Evolutionary conservation across 2,329 filamentous ascomycete species (phyloP).

Genomic region (Aspergillus japonicus): DNA sequence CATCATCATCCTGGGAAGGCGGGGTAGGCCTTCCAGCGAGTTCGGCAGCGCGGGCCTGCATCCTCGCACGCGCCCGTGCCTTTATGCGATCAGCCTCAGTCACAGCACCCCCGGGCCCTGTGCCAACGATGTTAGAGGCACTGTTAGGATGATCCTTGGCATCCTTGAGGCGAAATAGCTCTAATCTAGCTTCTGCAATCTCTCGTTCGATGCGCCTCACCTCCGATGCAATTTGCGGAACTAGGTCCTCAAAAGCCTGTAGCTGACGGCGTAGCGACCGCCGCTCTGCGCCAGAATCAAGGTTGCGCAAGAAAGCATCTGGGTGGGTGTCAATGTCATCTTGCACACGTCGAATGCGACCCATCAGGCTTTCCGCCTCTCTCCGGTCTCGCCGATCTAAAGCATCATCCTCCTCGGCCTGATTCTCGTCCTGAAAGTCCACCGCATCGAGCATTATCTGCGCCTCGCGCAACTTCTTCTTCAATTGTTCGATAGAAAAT

Average conservation of each 20-base stretch:
- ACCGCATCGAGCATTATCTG: constrained; percentile 92
- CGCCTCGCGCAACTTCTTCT: constrained; percentile 90
- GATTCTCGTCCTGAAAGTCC: constrained; percentile 91
- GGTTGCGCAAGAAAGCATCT: constrained; percentile 65
- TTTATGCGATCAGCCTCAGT: constrained; percentile 95
- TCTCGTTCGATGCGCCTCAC: constrained; percentile 87
- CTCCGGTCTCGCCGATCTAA: constrained; percentile 86
- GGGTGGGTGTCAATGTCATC: constrained; percentile 94
- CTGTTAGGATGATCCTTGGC: constrained; percentile 86
- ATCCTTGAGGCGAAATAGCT: constrained; percentile 90
- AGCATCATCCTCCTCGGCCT: constrained; percentile 84
- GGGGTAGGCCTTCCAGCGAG: constrained; percentile 79
- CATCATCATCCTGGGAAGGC: constrained; percentile 66
- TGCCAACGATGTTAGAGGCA: constrained; percentile 79
- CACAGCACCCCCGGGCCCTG: constrained; percentile 82
- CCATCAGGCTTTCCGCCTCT: constrained; percentile 91
- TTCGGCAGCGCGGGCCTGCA: constrained; percentile 95
- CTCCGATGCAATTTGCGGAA: constrained; percentile 88
- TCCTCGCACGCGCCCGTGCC: constrained; percentile 93
- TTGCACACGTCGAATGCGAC: constrained; percentile 84
- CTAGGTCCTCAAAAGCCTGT: constrained; percentile 80
- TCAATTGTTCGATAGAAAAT: constrained; percentile 78
- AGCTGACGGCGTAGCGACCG: constrained; percentile 84
- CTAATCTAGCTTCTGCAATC: constrained; percentile 86
- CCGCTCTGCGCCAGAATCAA: constrained; percentile 85